Base-by-base conservation (phyloP, 371 early-diverging fungal genomes). In the Chytridium lagenaria region DNA sequence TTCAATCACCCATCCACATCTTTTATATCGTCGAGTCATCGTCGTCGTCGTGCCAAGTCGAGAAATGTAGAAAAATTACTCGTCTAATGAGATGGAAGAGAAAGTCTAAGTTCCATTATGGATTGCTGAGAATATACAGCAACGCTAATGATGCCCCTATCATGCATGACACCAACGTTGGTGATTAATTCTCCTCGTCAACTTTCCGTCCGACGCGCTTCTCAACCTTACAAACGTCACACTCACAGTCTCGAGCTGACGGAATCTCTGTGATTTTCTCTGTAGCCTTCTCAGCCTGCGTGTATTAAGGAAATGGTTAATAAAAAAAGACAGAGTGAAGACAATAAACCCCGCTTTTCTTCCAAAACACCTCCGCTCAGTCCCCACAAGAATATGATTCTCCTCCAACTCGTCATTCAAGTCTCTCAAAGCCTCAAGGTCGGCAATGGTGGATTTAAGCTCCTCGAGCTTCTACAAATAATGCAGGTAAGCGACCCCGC, bases 401-500 rank as follows among this genome's bases (percentile, higher is more conserved):
- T 94, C 94, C 77, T 95, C 96, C 75, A 96, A 78, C 76, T 96
- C 95, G 66, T 97, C 95, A 73, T 93, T 94, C 49, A 96, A 82
- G 72, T 94, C 95, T 77, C 91, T 90, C 28, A 96, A 83, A n/a
- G 94, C 92, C 81, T 98, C 96, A 33, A 96, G 84, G 74, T 94
- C 96, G 51, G 94, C 96, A 12, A 95, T 89, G 1, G 85, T 84
- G 30, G 81, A 84, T 65, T 87, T 86, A 84, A 94, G 77, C 74
- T 95, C 93, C 70, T 95, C 94, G 40, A 94, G 69, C 73, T 87
- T 86, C 77, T 83, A 67, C 19, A 15, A 44, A 22, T n/a, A 26
- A 7, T 16, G 26, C 37, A 66, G 3, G 7, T 66, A 44, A n/a
- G 28, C 5, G 40, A 15, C 19, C 16, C n/a, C n/a, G n/a, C n/a